A percentile compares a stretch with the other conserved stretches of the same genome.
Evolutionary conservation across 164 flowering plant genomes (phyloP).

Genomic region (Brasenia schreberi): DNA sequence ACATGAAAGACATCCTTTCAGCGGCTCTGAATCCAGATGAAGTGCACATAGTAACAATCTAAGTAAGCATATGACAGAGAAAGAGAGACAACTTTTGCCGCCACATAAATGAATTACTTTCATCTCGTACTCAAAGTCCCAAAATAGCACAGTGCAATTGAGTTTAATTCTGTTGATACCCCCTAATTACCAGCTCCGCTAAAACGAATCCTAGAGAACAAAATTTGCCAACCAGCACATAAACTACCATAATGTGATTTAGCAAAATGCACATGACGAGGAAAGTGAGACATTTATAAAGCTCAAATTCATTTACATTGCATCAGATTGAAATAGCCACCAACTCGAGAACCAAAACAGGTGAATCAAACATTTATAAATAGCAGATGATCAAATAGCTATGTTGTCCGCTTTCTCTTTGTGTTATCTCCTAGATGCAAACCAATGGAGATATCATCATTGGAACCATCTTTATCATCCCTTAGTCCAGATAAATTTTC

Average conservation of each 20-base stretch:
- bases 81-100: no score
- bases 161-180: no score
- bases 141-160: no score
- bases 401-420: neutral
- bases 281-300: neutral
- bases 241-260: neutral
- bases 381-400: neutral
- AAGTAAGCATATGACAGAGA: no score
- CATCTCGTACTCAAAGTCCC: no score
- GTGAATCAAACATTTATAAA: neutral
- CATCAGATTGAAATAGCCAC: neutral
- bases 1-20: no score
- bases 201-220: no score
- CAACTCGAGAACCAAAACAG: neutral
- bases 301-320: neutral
- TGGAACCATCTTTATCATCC: slow-evolving; percentile 1
- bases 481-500: slow-evolving; percentile 1
- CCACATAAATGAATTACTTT: no score
- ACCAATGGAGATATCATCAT: slow-evolving; percentile 1
- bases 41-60: no score
- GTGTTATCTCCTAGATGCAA: neutral
- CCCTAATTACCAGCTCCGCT: no score
- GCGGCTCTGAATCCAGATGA: no score
- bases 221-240: neutral
- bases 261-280: neutral